Base-by-base conservation (phyloP, 2,329 filamentous ascomycete genomes). In the Nemania sp. region DNA sequence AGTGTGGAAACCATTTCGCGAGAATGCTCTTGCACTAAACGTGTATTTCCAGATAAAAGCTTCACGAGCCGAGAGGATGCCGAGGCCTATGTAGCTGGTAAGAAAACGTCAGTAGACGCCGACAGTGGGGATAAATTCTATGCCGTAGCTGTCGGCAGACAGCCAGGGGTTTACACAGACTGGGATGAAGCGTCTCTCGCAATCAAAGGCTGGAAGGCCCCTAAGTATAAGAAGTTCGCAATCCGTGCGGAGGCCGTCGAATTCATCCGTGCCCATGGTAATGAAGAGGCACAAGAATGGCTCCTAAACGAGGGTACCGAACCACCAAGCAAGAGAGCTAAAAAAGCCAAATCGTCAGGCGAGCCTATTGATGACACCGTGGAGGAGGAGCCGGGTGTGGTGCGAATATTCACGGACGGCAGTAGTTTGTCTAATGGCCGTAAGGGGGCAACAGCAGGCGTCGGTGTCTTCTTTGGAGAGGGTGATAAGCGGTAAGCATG, bases 21-120 rank as follows among this genome's bases (percentile, higher is more conserved):
- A 5, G n/a, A 20, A 24, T 59, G 6, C 35, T 58, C 54, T 20
- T 18, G 11, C 29, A 38, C 60, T 66, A 58, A 67, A 32, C 54
- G 68, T 71, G 27, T 67, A 27, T 60, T 47, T 24, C 27, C 68
- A 96, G 93, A 92, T 83, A 95, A 96, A 82, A 93, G 92, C 1
- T 98, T 97, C 77, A 81, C 85, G 10, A 89, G 87, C 0, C 83
- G 86, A 66, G 86, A 90, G 70, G 93, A 97, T 67, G 95, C 95
- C n/a, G 87, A 92, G 74, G 89, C 88, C 1, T 98, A 93, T 77
- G 84, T 93, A 27, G 88, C 86, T 0, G 92, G 92, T 54, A 86
- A 85, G 72, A 85, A 86, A 64, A 79, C 79, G 7, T 77, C 77
- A 2, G 73, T 76, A 15, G 76, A 80, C 18, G 75, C 80, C 22